Evolutionary conservation across 2,329 filamentous ascomycete genomes (phyloP).

Genomic region (Neofusicoccum umdonicola): DNA sequence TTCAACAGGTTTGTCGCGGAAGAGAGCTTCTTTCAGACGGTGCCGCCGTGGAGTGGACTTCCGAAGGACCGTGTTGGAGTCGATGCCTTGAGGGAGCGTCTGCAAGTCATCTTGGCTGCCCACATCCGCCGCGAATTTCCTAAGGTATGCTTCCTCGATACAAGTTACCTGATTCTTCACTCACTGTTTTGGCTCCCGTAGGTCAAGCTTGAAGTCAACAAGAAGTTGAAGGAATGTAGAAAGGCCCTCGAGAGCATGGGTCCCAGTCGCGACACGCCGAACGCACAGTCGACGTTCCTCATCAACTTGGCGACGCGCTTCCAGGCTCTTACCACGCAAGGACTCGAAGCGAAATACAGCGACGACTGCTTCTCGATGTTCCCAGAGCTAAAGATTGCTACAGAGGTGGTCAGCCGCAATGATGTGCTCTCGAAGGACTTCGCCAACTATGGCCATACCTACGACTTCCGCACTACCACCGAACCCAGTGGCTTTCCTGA

Average conservation of each 20-base stretch:
- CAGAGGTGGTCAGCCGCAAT: conserved; percentile 30
- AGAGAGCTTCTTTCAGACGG: conserved; percentile 32
- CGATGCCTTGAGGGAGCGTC: conserved; percentile 36
- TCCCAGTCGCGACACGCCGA: conserved; percentile 30
- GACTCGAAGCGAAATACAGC: conserved; percentile 37
- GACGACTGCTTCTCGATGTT: conserved; percentile 34
- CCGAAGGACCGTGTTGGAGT: conserved; percentile 42
- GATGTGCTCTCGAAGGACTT: conserved; percentile 28
- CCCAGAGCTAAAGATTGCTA: conserved; percentile 34
- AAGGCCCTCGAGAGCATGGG: conserved; percentile 34
- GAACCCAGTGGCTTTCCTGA: no score
- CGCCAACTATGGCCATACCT: conserved; percentile 25
- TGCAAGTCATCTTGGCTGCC: conserved; percentile 43
- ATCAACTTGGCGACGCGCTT: conserved; percentile 40
- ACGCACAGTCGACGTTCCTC: conserved; percentile 38
- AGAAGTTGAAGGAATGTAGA: conserved; percentile 26
- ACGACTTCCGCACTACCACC: conserved; percentile 21
- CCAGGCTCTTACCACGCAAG: conserved; percentile 34
- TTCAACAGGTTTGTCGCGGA: conserved; percentile 33
- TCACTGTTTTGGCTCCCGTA: conserved; percentile 27
- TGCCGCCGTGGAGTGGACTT: conserved; percentile 38
- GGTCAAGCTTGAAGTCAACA: conserved; percentile 34
- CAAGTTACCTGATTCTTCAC: background rate
- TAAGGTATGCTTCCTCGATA: conserved; percentile 29
- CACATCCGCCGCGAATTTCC: conserved; percentile 49